Evolutionary conservation across 768 basidiomycete species (phyloP), one percentile per base, ranked within the genome.

Genomic region (Daedaleopsis sinensis): DNA sequence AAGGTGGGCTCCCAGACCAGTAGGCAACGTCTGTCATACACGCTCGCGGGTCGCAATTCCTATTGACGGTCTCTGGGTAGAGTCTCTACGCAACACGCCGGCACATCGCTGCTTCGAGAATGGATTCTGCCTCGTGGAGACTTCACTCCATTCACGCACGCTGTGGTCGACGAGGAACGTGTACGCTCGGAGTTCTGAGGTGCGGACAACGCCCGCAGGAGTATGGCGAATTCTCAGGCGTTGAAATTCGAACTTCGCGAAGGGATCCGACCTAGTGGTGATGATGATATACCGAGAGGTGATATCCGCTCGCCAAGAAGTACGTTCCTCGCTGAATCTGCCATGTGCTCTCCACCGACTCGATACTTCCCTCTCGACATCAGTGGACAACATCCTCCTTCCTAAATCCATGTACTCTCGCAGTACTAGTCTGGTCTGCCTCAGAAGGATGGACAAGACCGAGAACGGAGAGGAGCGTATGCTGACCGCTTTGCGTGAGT

Each of bases 21-120:
- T 32, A 32, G 27, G 27, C 27, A 32, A 32, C 7, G 27, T 32
- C 27, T 32, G 27, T 32, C 27, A 32, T 44, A 47, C 35, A 43
- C 46, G 55, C 36, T 37, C n/a, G 44, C 18, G 7, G 1, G 13
- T 27, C 47, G 47, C 21, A 15, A 15, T 6, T 15, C 47, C 24
- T 9, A 49, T 15, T 49, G 47, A n/a, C 19, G 21, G 13, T 15
- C 47, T 8, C 23, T 13, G 19, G 21, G 21, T 37, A 23, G 32
- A 56, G 44, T 35, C 5, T 56, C 32, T 56, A 43, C 39, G 57
- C 59, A 23, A 44, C 6, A 47, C 48, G 52, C 58, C 44, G 52
- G 58, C n/a, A 12, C 18, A 15, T 47, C 23, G 24, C 46, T 42
- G 44, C 24, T 35, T 35, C n/a, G 18, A 37, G 11, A 36, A 35